Percentiles rank a stretch among this genome's conserved stretches.
phyloP scores from a whole-genome alignment of 441 rosid genomes.

The Aquilaria agallochum region DNA sequence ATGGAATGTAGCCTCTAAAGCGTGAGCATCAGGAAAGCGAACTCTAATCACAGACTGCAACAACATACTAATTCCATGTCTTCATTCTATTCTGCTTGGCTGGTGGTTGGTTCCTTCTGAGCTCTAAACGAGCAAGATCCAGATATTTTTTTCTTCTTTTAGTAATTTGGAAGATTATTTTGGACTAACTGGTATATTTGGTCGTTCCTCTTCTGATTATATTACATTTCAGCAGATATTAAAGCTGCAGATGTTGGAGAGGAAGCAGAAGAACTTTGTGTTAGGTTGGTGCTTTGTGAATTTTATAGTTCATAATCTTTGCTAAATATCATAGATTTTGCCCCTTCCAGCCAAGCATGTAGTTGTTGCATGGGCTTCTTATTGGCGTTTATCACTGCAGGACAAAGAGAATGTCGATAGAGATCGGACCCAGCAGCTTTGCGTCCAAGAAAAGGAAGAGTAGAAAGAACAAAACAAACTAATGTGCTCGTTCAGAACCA shows the following conservation, averaged over 20 bases:
- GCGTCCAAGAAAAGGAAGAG: constrained; percentile 71
- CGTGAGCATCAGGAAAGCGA: no score
- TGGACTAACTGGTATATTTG: neutral
- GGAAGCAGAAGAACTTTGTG: constrained; percentile 52
- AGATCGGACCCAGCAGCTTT: constrained; percentile 60
- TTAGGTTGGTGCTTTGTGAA: constrained; percentile 16
- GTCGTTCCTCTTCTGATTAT: no score
- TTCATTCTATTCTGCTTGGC: no score
- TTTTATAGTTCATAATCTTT: no score
- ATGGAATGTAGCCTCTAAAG: no score
- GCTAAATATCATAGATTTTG: no score
- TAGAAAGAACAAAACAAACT: constrained; percentile 32
- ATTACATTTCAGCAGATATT: constrained; percentile 24
- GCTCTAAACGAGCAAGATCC: no score
- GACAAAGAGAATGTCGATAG: constrained; percentile 71
- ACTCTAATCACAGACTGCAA: no score
- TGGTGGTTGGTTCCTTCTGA: no score
- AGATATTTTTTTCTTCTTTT: no score
- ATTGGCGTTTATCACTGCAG: constrained; percentile 31
- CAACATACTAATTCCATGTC: no score
- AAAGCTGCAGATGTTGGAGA: constrained; percentile 25
- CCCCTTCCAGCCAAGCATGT: no score
- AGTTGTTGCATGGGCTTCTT: neutral
- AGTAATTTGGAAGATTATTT: neutral
- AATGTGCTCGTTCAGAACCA: constrained; percentile 10